Conservation (phyloP, 345 rosid genomes). For the Corchorus olitorius region DNA sequence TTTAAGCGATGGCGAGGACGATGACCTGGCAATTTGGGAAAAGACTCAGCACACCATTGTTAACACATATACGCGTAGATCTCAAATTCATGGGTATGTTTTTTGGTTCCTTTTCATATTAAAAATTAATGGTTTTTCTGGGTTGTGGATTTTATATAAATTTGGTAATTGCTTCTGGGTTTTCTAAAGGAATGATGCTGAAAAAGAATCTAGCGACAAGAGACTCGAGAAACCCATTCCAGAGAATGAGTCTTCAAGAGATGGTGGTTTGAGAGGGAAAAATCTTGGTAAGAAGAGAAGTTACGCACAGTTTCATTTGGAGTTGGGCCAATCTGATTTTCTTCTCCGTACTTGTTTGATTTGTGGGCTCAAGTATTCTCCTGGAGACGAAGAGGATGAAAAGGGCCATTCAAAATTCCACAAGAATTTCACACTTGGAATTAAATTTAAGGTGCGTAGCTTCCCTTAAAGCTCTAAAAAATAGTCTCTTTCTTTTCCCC, state of each 20-base stretch:
- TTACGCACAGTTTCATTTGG: slow-evolving; percentile 79
- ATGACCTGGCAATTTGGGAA: slow-evolving; percentile 47
- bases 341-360: slow-evolving; percentile 57
- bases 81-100: slow-evolving; percentile 37
- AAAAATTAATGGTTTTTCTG: not conserved
- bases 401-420: slow-evolving; percentile 69
- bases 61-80: slow-evolving; percentile 57
- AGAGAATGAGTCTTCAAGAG: slow-evolving; percentile 23
- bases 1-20: slow-evolving; percentile 33
- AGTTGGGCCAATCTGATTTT: slow-evolving; percentile 89
- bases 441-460: slow-evolving; percentile 62
- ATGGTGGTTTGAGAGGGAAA: slow-evolving; percentile 27
- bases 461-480: not conserved
- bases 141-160: not conserved
- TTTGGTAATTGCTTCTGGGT: not conserved
- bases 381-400: slow-evolving; percentile 78
- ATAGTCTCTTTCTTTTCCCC: not conserved
- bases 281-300: slow-evolving; percentile 68
- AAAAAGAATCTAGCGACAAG: slow-evolving; percentile 22
- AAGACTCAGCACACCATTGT: slow-evolving; percentile 33
- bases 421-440: slow-evolving; percentile 61
- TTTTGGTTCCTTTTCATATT: not conserved
- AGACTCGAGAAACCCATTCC: slow-evolving; percentile 7
- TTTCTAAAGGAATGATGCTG: slow-evolving; percentile 21
- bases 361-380: slow-evolving; percentile 66